Percentiles rank a stretch among this genome's conserved stretches.
These are phyloP conservation scores for Fusarium setosum DNA, from an alignment of 2,329 filamentous ascomycete species.

Conservation along the genomic window DNA sequence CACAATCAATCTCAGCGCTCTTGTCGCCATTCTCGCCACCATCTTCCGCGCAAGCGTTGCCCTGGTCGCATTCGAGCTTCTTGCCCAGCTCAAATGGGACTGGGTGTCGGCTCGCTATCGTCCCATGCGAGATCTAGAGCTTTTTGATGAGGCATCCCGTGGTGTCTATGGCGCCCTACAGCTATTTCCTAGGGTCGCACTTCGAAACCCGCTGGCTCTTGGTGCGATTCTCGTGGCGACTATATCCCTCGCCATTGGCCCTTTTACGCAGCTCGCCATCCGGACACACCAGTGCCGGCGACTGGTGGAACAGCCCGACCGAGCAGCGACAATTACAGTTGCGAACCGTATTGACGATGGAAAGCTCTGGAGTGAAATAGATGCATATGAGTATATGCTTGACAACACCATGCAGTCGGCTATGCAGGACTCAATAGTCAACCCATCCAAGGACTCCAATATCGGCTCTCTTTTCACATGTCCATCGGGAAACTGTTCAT, in stretches of 20 bases:
- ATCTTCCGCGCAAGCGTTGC: conserved; percentile 6
- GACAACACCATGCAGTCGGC: neutral
- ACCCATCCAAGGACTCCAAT: neutral
- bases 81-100: conserved; percentile 15
- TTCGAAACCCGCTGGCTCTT: neutral
- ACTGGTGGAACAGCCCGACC: neutral
- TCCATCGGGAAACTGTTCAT: neutral
- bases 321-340: too few species aligned
- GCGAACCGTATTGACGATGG: too few species aligned
- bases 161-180: neutral
- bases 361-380: too few species aligned
- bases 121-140: neutral
- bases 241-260: conserved; percentile 3
- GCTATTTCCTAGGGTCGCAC: neutral
- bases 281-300: neutral
- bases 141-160: too few species aligned
- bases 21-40: conserved; percentile 7
- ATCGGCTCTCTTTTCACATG: neutral
- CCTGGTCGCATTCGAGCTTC: conserved; percentile 4
- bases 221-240: conserved; percentile 3
- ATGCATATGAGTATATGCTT: neutral
- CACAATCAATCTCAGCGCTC: conserved; percentile 4
- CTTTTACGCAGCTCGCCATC: neutral
- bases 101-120: conserved; percentile 3
- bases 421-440: conserved; percentile 3